Evolutionary conservation across 495 filamentous ascomycete species (phyloP).

Genomic region (Achaetomiella virescens): DNA sequence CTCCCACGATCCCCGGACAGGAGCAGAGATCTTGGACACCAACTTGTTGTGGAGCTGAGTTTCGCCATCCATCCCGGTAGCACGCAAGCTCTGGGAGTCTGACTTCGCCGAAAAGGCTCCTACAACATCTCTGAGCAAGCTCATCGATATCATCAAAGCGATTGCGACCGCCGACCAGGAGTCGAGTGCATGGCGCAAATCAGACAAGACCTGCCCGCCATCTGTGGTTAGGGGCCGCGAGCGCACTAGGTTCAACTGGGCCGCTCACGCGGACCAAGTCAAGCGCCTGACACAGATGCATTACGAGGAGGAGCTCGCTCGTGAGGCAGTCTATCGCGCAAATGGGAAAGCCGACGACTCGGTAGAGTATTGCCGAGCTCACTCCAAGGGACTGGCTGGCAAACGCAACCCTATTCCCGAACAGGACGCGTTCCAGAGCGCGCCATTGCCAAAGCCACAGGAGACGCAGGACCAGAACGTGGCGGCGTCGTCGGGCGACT

Average conservation of each 20-base stretch:
- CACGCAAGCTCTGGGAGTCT: slow-evolving; percentile 76
- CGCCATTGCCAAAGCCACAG: slow-evolving; percentile 15
- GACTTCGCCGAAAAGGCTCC: slow-evolving; percentile 71
- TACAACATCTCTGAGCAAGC: slow-evolving; percentile 64
- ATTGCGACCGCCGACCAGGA: slow-evolving; percentile 76
- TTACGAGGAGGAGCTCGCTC: slow-evolving; percentile 52
- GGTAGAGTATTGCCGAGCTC: slow-evolving; percentile 66
- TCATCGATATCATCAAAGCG: slow-evolving; percentile 77
- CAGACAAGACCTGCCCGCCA: slow-evolving; percentile 27
- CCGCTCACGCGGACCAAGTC: slow-evolving; percentile 37
- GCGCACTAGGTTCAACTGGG: slow-evolving; percentile 26
- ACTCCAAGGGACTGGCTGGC: slow-evolving; percentile 35
- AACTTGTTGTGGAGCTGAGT: slow-evolving; percentile 83
- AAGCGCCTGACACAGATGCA: slow-evolving; percentile 41
- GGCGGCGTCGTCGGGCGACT: background rate
- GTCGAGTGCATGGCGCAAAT: slow-evolving; percentile 50
- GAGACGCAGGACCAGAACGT: slow-evolving; percentile 4
- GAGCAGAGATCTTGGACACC: slow-evolving; percentile 58
- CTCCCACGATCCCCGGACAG: slow-evolving; percentile 46
- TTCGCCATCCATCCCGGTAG: slow-evolving; percentile 74
- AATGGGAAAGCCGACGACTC: slow-evolving; percentile 56
- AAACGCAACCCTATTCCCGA: slow-evolving; percentile 59
- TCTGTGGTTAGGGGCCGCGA: slow-evolving; percentile 25
- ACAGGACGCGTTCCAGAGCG: slow-evolving; percentile 39
- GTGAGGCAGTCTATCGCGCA: slow-evolving; percentile 80